Evolutionary conservation across 257 asterid species (phyloP), one percentile per base, ranked within the genome.

Genomic region (Solanum virginianum): DNA sequence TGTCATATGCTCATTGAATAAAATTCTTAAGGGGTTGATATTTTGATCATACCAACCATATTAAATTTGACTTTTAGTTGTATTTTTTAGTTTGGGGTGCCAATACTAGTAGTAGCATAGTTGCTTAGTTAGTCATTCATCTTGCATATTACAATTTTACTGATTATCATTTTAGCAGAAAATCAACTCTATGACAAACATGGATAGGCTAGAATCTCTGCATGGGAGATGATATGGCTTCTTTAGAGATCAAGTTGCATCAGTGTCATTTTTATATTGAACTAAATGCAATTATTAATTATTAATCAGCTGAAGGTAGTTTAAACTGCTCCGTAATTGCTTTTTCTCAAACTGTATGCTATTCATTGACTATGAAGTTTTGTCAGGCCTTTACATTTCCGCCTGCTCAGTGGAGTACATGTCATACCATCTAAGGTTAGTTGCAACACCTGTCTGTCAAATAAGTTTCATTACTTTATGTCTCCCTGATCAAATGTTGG

Each of bases 351-450:
- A 16, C 80, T 20, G 22, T 75, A 70, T 71, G 70, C 80, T 71
- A 49, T 59, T 80, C 84, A 68, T 91, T 89, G 55, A 87, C 80
- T 53, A 39, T 84, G 85, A 89, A 86, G 83, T 84, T 85, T 71
- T 1, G 45, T 89, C 95, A 96, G 99, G 97, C 92, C 90, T 82
- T 59, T 85, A 83, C 84, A 85, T 47, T 90, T 87, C 55, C 85
- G 91, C 29, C 72, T 85, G 88, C 75, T 90, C 81, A 69, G 84
- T 88, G 94, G 97, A 85, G 84, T 89, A 81, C 93, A 83, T 69
- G 83, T 81, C 39, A 81, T 81, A 86, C 82, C 92, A 86, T 91
- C 94, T 81, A 89, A 87, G 99, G 98, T 95, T 90, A 85, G 97
- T 87, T 54, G 77, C 68, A 65, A 84, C 29, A 56, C 54, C 36